Percentiles rank a stretch among this genome's conserved stretches.
phyloP scores from a whole-genome alignment of 75 land plant species.

The Pinus taeda region DNA sequence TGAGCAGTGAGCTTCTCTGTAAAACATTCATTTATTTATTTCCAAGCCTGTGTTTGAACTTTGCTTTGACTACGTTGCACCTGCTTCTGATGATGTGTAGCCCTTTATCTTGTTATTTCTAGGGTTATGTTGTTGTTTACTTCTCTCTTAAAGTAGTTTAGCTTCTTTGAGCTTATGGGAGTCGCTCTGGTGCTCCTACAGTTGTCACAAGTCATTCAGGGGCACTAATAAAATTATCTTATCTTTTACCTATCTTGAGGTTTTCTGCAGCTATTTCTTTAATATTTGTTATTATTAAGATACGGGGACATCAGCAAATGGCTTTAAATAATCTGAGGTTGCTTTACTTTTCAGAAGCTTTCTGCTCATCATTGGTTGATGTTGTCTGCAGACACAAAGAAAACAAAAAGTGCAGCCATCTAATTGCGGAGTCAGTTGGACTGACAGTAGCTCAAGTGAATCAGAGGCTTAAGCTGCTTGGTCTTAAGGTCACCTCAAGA shows the following conservation, averaged over 20 bases:
- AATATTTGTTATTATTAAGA: not conserved
- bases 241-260: too few species aligned
- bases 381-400: slow-evolving; percentile 36
- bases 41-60: not conserved
- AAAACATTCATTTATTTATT: not conserved
- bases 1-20: slow-evolving; percentile 56
- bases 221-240: too few species aligned
- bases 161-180: not conserved
- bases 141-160: not conserved
- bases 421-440: slow-evolving; percentile 63
- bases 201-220: not conserved
- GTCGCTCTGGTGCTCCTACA: not conserved
- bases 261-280: not conserved
- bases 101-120: not conserved
- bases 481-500: slow-evolving; percentile 16
- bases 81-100: not conserved
- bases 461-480: slow-evolving; percentile 65
- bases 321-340: not conserved
- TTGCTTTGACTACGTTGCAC: not conserved
- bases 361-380: not conserved
- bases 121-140: not conserved
- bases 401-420: slow-evolving; percentile 40
- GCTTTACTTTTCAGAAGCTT: not conserved
- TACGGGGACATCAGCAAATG: too few species aligned
- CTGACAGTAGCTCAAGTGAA: slow-evolving; percentile 57